Percentiles rank a stretch among this genome's conserved stretches.
Conservation (phyloP, 2,329 filamentous ascomycete genomes). For the Calonectria montana region DNA sequence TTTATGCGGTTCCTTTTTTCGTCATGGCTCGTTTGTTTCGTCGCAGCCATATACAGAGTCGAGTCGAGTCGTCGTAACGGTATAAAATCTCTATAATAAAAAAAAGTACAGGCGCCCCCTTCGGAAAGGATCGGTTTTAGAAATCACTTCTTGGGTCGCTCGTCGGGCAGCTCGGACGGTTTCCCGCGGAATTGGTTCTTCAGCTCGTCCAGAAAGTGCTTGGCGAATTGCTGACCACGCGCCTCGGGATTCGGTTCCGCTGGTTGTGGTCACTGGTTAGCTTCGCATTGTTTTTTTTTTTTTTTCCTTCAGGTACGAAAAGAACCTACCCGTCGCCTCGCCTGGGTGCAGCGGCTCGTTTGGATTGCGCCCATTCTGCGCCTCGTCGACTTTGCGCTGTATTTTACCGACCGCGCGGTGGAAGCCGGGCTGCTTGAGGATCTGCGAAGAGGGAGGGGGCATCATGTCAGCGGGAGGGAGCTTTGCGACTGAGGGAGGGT, state of each 20-base stretch:
- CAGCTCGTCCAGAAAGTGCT: conserved; percentile 63
- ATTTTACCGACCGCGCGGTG: conserved; percentile 65
- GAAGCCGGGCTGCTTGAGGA: conserved; percentile 63
- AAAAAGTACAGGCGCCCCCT: not conserved
- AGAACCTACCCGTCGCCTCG: conserved; percentile 60
- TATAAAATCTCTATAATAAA: not conserved
- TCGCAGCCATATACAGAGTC: not conserved
- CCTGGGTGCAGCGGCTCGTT: conserved; percentile 62
- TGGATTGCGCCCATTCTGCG: conserved; percentile 60
- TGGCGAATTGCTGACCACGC: conserved; percentile 51
- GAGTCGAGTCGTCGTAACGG: conserved; percentile 28
- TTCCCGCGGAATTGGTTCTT: conserved; percentile 61
- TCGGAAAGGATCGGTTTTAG: not conserved
- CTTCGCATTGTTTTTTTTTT: not conserved
- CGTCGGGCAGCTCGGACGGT: conserved; percentile 52
- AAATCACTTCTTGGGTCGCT: conserved; percentile 40
- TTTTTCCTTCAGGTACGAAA: not conserved
- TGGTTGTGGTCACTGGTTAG: conserved; percentile 10
- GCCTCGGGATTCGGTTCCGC: conserved; percentile 47
- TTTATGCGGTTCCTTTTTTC: not conserved
- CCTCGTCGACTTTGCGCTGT: conserved; percentile 61
- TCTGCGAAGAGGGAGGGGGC: conserved; percentile 46
- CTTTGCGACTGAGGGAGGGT: not conserved
- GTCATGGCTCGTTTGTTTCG: not conserved
- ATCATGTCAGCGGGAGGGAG: not conserved